Evolutionary conservation across 2,329 filamentous ascomycete species (phyloP).

Genomic region (Esteya vermicola): DNA sequence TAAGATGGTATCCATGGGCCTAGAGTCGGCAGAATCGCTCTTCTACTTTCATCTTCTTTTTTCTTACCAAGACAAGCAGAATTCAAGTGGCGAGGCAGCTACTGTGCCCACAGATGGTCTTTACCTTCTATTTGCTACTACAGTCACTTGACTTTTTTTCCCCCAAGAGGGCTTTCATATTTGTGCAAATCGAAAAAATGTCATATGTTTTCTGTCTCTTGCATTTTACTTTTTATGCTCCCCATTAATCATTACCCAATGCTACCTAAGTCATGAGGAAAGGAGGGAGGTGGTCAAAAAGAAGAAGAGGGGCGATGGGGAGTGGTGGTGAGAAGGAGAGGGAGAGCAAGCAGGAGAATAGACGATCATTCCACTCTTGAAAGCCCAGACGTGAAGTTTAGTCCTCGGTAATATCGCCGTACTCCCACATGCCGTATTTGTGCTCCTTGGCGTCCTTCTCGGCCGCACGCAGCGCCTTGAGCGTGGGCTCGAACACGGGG

Average conservation of each 20-base stretch:
- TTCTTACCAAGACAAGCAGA: too few relatives aligned
- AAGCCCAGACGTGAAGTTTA: constrained; percentile 24
- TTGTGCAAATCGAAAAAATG: neutral
- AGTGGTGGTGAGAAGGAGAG: neutral
- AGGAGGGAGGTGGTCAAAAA: neutral
- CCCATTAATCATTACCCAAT: neutral
- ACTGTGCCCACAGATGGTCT: too few relatives aligned
- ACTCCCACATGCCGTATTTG: constrained; percentile 91
- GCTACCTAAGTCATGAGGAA: neutral
- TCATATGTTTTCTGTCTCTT: neutral
- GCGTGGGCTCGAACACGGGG: constrained; percentile 51
- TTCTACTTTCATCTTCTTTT: too few relatives aligned
- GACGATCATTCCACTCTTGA: neutral
- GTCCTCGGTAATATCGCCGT: constrained; percentile 89
- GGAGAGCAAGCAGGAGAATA: neutral
- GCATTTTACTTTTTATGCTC: neutral
- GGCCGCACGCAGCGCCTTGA: constrained; percentile 57
- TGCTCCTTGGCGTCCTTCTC: constrained; percentile 68
- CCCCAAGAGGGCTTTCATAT: too few relatives aligned
- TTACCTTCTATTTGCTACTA: too few relatives aligned
- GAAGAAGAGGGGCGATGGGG: neutral
- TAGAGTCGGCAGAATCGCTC: too few relatives aligned
- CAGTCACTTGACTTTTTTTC: too few relatives aligned
- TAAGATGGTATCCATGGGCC: too few relatives aligned
- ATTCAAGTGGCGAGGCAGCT: too few relatives aligned